These are phyloP conservation scores for Penicillium rolfsii DNA, from an alignment of 2,329 filamentous ascomycete genomes.

Conservation along the genomic window DNA sequence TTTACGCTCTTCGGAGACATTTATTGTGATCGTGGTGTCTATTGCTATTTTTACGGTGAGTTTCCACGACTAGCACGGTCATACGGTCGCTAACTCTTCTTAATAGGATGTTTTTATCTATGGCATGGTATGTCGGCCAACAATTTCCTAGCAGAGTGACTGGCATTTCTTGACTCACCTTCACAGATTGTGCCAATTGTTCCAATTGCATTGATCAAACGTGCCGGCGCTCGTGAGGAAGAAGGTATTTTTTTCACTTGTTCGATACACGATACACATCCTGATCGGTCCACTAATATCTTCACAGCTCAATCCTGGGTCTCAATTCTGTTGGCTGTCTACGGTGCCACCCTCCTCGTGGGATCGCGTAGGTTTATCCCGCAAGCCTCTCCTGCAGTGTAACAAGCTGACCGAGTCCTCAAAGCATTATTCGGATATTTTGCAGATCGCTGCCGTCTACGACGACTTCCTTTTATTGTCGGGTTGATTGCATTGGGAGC, in stretches of 20 bases:
- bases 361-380: conserved; percentile 35
- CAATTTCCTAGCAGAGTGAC: background rate
- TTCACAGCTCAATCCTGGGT: conserved; percentile 66
- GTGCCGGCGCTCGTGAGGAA: conserved; percentile 41
- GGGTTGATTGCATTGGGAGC: conserved; percentile 57
- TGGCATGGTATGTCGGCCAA: conserved; percentile 36
- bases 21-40: conserved; percentile 44
- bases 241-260: conserved; percentile 31
- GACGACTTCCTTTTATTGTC: conserved; percentile 58
- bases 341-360: conserved; percentile 66
- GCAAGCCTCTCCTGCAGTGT: background rate
- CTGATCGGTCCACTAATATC: background rate
- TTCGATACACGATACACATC: background rate
- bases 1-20: conserved; percentile 44
- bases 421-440: conserved; percentile 30
- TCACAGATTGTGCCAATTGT: conserved; percentile 67
- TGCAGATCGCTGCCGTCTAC: conserved; percentile 56
- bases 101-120: conserved; percentile 46
- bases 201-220: conserved; percentile 61
- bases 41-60: conserved; percentile 49
- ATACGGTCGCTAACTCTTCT: conserved; percentile 4
- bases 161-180: background rate
- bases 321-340: conserved; percentile 70
- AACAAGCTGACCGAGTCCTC: background rate
- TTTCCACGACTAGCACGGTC: no score